Conservation (phyloP, 164 flowering plant genomes). For the Chimonanthus praecox region DNA sequence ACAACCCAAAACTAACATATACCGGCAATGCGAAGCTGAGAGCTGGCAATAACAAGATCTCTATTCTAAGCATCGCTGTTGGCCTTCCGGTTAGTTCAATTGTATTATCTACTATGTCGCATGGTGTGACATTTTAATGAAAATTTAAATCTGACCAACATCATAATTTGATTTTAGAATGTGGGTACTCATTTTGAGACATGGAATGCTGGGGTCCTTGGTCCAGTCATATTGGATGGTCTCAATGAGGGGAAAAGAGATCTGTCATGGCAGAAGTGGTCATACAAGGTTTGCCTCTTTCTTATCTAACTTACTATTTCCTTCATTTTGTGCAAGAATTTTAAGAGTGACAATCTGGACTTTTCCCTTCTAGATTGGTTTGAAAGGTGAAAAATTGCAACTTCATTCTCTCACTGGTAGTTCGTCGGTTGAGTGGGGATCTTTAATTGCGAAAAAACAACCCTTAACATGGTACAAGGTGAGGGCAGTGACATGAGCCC, state of each 20-base stretch:
- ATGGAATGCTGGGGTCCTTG: conserved; percentile 89
- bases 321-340: neutral
- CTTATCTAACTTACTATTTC: neutral
- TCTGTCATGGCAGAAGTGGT: conserved; percentile 71
- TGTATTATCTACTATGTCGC: conserved; percentile 25
- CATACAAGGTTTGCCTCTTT: conserved; percentile 63
- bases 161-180: conserved; percentile 40
- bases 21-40: conserved; percentile 14
- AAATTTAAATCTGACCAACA: neutral
- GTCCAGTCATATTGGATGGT: conserved; percentile 73
- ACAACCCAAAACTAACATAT: neutral
- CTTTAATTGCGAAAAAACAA: conserved; percentile 42
- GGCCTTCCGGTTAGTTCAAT: conserved; percentile 41
- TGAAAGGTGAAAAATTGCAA: conserved; percentile 67
- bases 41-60: conserved; percentile 37
- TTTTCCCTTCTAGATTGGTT: conserved; percentile 55
- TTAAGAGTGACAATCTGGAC: neutral
- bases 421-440: conserved; percentile 76
- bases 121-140: conserved; percentile 37
- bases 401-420: conserved; percentile 67
- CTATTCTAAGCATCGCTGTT: conserved; percentile 53
- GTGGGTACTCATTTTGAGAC: conserved; percentile 75
- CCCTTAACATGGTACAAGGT: conserved; percentile 96
- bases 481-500: conserved; percentile 11
- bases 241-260: conserved; percentile 71